Evolutionary conservation across 2,329 filamentous ascomycete genomes (phyloP).

Genomic region (Clarireedia homoeocarpa): DNA sequence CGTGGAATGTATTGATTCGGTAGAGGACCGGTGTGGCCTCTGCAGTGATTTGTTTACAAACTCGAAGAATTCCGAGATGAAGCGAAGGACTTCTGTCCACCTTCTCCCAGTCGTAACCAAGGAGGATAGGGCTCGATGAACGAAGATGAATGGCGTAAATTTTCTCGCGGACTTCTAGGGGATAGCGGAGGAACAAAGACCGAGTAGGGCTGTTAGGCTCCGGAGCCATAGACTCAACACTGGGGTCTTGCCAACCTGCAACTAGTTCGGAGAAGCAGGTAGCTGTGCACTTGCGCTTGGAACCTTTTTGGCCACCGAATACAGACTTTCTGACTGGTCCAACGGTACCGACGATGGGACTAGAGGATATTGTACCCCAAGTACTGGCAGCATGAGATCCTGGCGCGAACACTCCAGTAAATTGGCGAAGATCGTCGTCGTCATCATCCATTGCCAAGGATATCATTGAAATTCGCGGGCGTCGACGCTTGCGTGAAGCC

Average conservation of each 20-base stretch:
- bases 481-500: slow-evolving; percentile 5
- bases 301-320: neutral
- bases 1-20: slow-evolving; percentile 19
- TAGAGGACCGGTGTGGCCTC: slow-evolving; percentile 23
- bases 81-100: slow-evolving; percentile 13
- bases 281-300: neutral
- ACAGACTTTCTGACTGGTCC: neutral
- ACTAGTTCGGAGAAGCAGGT: neutral
- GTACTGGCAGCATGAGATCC: slow-evolving; percentile 8
- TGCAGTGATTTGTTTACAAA: slow-evolving; percentile 20
- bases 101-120: slow-evolving; percentile 18
- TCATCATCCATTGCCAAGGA: slow-evolving; percentile 9
- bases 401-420: neutral
- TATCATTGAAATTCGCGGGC: neutral
- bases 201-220: slow-evolving; percentile 12
- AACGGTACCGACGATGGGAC: neutral
- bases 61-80: slow-evolving; percentile 12
- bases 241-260: neutral
- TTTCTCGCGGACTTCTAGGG: slow-evolving; percentile 22
- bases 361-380: neutral
- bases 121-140: slow-evolving; percentile 17
- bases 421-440: slow-evolving; percentile 3
- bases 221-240: neutral
- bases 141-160: slow-evolving; percentile 21
- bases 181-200: slow-evolving; percentile 16